Base-by-base conservation (phyloP, 164 flowering plant species). In the Warburgia ugandensis region DNA sequence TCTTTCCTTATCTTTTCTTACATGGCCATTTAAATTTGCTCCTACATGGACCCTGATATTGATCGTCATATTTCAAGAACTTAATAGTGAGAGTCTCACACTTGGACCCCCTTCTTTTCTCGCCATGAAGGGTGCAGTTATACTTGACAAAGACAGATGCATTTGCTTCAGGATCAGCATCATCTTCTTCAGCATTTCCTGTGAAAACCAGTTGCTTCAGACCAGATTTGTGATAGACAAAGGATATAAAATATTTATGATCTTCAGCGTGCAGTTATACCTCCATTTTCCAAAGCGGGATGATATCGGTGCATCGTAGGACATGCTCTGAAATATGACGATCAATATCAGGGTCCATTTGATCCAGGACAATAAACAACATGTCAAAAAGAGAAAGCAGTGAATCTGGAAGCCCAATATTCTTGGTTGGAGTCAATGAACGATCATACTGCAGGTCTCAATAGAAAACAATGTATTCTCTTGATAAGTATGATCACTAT, bases 281-380 rank as follows among this genome's bases (percentile, higher is more conserved):
- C 96, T 74, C 96, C 94, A 74, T 59, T 50, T 8, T 92, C 99
- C 56, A 48, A 52, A 23, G 75, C 56, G 30, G 98, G 81, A 37
- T 88, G 91, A 58, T 53, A 94, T 2, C 83, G 89, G 47, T 89
- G 99, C 97, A 94, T 94, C 99, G 94, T 54, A 94, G 59, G 39
- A 94, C 99, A 67, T 94, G 99, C 56, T 89, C 96, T 16, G 99
- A 82, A 46, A 94, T 83, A 27, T 73, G 79, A 33, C 89, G 77
- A 43, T 94, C 99, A 64, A 94, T 86, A 62, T 82, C 92, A 43
- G 96, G 75, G 72, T 94, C 99, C 99, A 94, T 94, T 84, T 94
- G 99, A 68, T 94, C 99, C 85, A 94, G 60, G 33, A 94, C 97
- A 54, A 94, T 94, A 59, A 94, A 94, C 21, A 94, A 76, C 61